Conservation (phyloP, 2,329 filamentous ascomycete genomes). For the Celoporthe dispersa region DNA sequence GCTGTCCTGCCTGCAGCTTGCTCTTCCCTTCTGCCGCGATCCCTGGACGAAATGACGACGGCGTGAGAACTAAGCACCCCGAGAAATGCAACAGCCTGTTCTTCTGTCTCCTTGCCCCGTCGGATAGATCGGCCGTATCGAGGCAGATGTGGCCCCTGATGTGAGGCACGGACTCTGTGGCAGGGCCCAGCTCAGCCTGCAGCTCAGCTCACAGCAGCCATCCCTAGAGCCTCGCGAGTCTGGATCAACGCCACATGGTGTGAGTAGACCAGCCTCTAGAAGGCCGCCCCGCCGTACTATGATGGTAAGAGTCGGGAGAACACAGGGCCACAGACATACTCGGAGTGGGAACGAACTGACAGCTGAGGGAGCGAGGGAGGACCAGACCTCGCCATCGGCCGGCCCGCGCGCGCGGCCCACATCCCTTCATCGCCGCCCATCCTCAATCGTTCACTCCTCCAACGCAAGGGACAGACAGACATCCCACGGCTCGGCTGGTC, state of each 20-base stretch:
- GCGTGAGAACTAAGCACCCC: too few relatives aligned
- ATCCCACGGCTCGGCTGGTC: not conserved
- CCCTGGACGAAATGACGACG: too few relatives aligned
- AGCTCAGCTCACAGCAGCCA: not conserved
- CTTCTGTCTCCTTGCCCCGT: too few relatives aligned
- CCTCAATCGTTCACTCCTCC: not conserved
- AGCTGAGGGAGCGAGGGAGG: not conserved
- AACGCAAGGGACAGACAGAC: slow-evolving; percentile 2
- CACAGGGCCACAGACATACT: not conserved
- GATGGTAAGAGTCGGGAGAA: not conserved
- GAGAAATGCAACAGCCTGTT: not conserved
- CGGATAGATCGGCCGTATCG: too few relatives aligned
- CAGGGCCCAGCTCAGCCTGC: not conserved
- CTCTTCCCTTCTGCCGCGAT: too few relatives aligned
- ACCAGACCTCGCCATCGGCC: not conserved
- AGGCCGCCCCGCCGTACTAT: not conserved
- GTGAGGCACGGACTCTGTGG: not conserved
- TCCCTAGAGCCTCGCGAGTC: not conserved
- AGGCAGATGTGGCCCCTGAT: not conserved
- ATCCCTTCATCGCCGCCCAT: slow-evolving; percentile 4
- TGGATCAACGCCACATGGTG: not conserved
- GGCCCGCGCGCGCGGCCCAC: not conserved
- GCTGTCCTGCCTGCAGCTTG: not conserved
- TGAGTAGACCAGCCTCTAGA: not conserved
- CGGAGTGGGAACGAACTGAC: not conserved